These are phyloP conservation scores for Ormosia emarginata DNA, from an alignment of 306 rosid genomes.

Conservation along the genomic window DNA sequence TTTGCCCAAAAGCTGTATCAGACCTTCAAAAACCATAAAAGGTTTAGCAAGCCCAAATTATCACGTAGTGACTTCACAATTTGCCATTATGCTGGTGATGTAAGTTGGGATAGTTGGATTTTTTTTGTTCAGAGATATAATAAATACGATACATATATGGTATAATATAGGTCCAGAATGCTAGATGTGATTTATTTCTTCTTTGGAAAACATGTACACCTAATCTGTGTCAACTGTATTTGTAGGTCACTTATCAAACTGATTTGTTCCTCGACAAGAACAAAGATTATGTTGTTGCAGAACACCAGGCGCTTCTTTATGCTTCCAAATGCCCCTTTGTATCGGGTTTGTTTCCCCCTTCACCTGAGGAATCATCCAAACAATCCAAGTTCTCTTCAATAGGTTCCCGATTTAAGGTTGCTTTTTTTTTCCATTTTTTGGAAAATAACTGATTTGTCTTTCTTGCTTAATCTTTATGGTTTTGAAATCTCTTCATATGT, in stretches of 20 bases:
- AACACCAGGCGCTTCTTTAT: conserved; percentile 71
- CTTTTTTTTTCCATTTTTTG: background rate
- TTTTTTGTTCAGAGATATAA: background rate
- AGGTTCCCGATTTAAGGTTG: conserved; percentile 85
- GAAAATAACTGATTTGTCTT: background rate
- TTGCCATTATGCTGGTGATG: conserved; percentile 91
- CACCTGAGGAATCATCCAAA: conserved; percentile 71
- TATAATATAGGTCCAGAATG: conserved; percentile 10
- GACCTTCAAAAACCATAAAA: conserved; percentile 76
- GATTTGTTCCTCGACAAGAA: conserved; percentile 86
- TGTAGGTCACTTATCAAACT: conserved; percentile 88
- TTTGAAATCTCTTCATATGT: conserved; percentile 17
- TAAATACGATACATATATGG: background rate
- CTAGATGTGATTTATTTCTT: background rate
- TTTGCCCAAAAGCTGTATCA: conserved; percentile 82
- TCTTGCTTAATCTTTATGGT: conserved; percentile 22
- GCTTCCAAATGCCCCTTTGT: conserved; percentile 74
- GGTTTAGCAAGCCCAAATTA: conserved; percentile 77
- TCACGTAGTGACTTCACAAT: conserved; percentile 77
- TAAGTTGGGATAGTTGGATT: conserved; percentile 35
- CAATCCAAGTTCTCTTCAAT: conserved; percentile 82
- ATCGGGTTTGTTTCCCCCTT: conserved; percentile 59
- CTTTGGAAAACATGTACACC: conserved; percentile 2
- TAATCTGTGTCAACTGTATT: conserved; percentile 6
- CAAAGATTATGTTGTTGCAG: conserved; percentile 90